Conservation (phyloP, 768 basidiomycete genomes). For the Omphalotus guepiniiformis region DNA sequence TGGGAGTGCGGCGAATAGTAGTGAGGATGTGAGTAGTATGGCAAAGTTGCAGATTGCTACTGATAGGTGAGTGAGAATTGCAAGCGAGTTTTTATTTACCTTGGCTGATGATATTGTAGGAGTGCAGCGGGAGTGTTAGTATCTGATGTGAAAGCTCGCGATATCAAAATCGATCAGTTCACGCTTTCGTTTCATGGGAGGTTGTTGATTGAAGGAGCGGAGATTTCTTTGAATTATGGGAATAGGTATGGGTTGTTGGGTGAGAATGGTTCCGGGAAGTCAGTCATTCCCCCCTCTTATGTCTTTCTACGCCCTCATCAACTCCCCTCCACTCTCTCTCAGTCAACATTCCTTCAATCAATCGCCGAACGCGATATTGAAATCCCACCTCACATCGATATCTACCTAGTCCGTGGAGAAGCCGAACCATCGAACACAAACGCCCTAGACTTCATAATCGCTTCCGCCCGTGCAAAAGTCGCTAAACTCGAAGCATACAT, state of each 20-base stretch:
- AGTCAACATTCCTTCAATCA: slow-evolving; percentile 79
- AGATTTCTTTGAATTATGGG: slow-evolving; percentile 72
- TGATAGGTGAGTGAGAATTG: slow-evolving; percentile 79
- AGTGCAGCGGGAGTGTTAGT: slow-evolving; percentile 89
- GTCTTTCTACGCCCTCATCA: slow-evolving; percentile 21
- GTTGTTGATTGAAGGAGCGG: slow-evolving; percentile 62
- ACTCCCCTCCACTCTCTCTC: neutral
- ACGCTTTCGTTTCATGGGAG: slow-evolving; percentile 98
- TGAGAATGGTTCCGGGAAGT: slow-evolving; percentile 99
- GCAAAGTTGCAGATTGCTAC: slow-evolving; percentile 86
- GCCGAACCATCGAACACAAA: slow-evolving; percentile 94
- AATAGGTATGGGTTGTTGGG: slow-evolving; percentile 94
- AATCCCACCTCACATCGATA: slow-evolving; percentile 93
- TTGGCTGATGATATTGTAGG: slow-evolving; percentile 34
- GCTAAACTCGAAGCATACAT: slow-evolving; percentile 90
- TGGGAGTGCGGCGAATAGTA: slow-evolving; percentile 77
- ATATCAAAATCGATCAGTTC: slow-evolving; percentile 95
- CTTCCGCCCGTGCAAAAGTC: slow-evolving; percentile 89
- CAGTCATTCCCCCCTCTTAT: slow-evolving; percentile 36
- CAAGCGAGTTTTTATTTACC: neutral
- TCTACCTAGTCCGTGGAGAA: slow-evolving; percentile 94
- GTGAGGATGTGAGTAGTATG: slow-evolving; percentile 82
- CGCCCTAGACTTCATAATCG: slow-evolving; percentile 95
- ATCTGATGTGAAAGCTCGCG: slow-evolving; percentile 87
- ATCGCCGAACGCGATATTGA: slow-evolving; percentile 93